A percentile compares a stretch with the other conserved stretches of the same genome.
Evolutionary conservation across 768 basidiomycete species (phyloP).

Genomic region (Russula brevipes): DNA sequence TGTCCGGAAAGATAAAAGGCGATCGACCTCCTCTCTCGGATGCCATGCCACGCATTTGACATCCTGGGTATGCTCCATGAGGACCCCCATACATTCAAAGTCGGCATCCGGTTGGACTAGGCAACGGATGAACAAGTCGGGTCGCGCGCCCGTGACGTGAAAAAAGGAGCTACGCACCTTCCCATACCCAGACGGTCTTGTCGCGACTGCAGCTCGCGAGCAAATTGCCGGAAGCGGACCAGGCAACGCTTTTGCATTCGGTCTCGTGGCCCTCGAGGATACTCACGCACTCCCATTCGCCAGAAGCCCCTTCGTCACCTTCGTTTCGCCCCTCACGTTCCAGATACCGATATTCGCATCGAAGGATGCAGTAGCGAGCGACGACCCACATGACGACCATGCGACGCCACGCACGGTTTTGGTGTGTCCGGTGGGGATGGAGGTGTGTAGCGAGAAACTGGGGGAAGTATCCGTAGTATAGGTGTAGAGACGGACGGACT

Average conservation of each 20-base stretch:
- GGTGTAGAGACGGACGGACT: slow-evolving; percentile 78
- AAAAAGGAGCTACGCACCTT: slow-evolving; percentile 51
- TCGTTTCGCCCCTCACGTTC: slow-evolving; percentile 55
- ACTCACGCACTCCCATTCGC: slow-evolving; percentile 84
- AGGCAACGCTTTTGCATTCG: slow-evolving; percentile 71
- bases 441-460: slow-evolving; percentile 50
- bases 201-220: slow-evolving; percentile 95
- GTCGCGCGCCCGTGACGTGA: neutral
- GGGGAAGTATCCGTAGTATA: slow-evolving; percentile 41
- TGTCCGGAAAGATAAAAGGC: slow-evolving; percentile 1
- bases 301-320: slow-evolving; percentile 30
- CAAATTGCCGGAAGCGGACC: slow-evolving; percentile 43
- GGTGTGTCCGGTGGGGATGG: slow-evolving; percentile 78
- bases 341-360: slow-evolving; percentile 90
- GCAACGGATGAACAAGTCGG: neutral
- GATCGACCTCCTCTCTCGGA: slow-evolving; percentile 75
- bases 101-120: slow-evolving; percentile 86
- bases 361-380: slow-evolving; percentile 89
- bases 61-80: slow-evolving; percentile 97
- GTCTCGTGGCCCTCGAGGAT: slow-evolving; percentile 92
- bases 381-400: slow-evolving; percentile 84
- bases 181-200: slow-evolving; percentile 99
- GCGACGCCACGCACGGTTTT: slow-evolving; percentile 83
- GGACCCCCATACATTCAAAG: slow-evolving; percentile 89
- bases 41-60: slow-evolving; percentile 96